Conservation (phyloP, 768 basidiomycete genomes). For the Serendipita sp. region DNA sequence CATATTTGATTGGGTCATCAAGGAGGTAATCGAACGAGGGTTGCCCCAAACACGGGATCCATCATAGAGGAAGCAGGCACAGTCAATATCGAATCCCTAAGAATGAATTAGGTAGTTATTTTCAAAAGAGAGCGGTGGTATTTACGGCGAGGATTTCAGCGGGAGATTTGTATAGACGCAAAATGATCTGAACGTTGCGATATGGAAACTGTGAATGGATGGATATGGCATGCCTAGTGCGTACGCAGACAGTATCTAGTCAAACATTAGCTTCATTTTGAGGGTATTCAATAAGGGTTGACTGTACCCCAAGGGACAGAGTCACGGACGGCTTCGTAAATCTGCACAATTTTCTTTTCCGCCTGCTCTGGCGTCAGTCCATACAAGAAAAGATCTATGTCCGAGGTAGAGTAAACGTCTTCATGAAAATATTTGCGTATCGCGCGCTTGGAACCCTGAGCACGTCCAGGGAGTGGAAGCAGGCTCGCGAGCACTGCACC, state of each 20-base stretch:
- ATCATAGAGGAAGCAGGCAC: conserved; percentile 42
- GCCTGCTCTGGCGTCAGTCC: conserved; percentile 44
- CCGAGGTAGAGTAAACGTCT: conserved; percentile 38
- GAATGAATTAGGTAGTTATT: not conserved
- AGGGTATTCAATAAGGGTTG: conserved; percentile 12
- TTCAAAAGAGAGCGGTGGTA: not conserved
- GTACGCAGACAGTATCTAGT: conserved; percentile 26
- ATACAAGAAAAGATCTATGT: conserved; percentile 49
- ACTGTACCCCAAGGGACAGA: conserved; percentile 52
- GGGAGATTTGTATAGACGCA: conserved; percentile 47
- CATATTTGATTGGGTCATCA: conserved; percentile 53
- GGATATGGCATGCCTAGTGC: conserved; percentile 49
- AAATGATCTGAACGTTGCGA: conserved; percentile 47
- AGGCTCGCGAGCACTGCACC: conserved; percentile 45
- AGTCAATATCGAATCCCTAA: conserved; percentile 44
- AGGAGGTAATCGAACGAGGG: conserved; percentile 40
- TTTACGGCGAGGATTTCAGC: conserved; percentile 44
- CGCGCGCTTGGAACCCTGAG: conserved; percentile 30
- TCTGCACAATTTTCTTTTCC: conserved; percentile 39
- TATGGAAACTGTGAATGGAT: conserved; percentile 59
- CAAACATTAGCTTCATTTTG: not conserved
- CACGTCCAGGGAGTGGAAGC: conserved; percentile 31
- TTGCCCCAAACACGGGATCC: conserved; percentile 42
- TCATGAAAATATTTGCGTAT: conserved; percentile 44
- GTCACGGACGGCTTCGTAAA: conserved; percentile 49